Base-by-base conservation (phyloP, 1,284 basidiomycete genomes). In the Volvariella volvacea region DNA sequence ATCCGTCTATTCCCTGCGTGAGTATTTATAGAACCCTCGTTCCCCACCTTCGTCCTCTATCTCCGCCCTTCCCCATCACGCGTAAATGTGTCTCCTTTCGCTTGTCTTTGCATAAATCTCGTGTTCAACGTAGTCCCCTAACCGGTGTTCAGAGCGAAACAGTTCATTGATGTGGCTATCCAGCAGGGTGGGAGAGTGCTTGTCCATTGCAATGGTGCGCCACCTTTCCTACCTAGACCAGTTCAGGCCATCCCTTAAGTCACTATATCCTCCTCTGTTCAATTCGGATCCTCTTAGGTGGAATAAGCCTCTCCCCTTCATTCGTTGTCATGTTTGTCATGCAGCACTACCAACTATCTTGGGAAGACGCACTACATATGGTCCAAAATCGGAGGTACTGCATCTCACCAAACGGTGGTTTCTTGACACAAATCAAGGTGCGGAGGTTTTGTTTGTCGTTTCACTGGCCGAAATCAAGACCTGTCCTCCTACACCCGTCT, bases 241-340 rank as follows among this genome's bases (percentile, higher is more conserved):
- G 15, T 47, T 39, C 12, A 28, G 12, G 41, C 34, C 25, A 25
- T n/a, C 19, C 30, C 17, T 22, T 36, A n/a, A n/a, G n/a, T n/a
- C 25, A 28, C 12, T 28, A 28, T 12, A 6, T 12, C 25, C 25
- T 6, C 25, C 25, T 28, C 25, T 28, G 25, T 12, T 28, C 12
- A 28, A 28, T 12, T 28, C 25, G 25, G 25, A 6, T 28, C 25
- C 12, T 28, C 25, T 28, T 52, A 92, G 88, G 88, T 40, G 92
- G 91, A 1, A 94, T 93, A 55, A 86, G 85, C 43, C 72, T 92
- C 9, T 89, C 89, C 0, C 90, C 91, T 0, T 79, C 90, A 0
- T 91, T 94, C 46, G 88, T 92, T 22, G 86, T 93, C 44, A 92
- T 92, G 78, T 94, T 90, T 57, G 84, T 91, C 22, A 94, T 93